Base-by-base conservation (phyloP, 495 filamentous ascomycete species). In the Annulohypoxylon maeteangense region DNA sequence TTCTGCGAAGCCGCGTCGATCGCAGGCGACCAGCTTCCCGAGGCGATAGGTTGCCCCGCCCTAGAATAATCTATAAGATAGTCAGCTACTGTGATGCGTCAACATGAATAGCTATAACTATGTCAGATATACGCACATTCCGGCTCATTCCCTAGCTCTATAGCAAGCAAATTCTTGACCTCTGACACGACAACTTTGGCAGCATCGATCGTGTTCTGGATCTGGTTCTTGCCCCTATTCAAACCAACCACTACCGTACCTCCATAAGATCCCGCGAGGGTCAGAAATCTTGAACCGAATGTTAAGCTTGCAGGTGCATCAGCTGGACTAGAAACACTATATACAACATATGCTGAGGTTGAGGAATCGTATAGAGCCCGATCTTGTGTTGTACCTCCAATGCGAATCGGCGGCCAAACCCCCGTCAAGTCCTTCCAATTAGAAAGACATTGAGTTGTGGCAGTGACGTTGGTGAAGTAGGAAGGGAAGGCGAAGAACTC, bases 121-220 rank as follows among this genome's bases (percentile, higher is more conserved):
- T 11, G 4, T 14, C 75, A 34, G 74, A 62, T 70, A 23, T 27
- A 67, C 83, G 65, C 76, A 87, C 87, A 89, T 70, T 89, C 86
- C 0, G 87, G 87, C 60, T 89, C 87, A 56, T 90, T 90, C 1
- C 88, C 87, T 1, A 90, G 78, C 70, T 90, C 88, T 45, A 90
- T 85, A 1, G 87, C 84, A 31, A 86, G 80, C 20, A 89, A 72
- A 62, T 88, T 89, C 7, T 64, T 71, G 47, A 87, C 83, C 27
- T 82, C 75, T 0, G 65, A 67, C 18, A 82, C 79, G 0, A 82
- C 85, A 1, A 84, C 74, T 40, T 78, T 82, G 0, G 87, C 86
- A 1, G 88, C 87, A 0, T 80, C 78, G 42, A 89, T 86, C 0
- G 86, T 88, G 62, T 89, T 89, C 2, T 77, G 76, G 44, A 87